These are phyloP conservation scores for Alternaria longipes DNA, from an alignment of 2,329 filamentous ascomycete genomes.

Conservation along the genomic window DNA sequence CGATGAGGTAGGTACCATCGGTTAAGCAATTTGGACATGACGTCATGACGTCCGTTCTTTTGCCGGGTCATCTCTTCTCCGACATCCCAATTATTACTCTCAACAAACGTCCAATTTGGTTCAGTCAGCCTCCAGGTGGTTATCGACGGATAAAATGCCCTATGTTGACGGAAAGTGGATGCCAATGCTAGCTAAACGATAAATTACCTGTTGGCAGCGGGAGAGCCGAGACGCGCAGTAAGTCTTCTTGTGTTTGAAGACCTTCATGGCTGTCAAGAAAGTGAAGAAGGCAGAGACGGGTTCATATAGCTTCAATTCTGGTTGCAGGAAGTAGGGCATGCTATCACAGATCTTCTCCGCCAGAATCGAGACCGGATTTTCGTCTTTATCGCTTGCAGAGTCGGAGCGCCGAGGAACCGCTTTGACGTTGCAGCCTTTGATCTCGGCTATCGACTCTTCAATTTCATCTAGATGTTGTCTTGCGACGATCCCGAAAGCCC, in stretches of 20 bases:
- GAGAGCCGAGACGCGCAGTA: not conserved
- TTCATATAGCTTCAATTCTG: slow-evolving; percentile 8
- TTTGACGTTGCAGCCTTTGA: not conserved
- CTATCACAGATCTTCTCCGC: slow-evolving; percentile 15
- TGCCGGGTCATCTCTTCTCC: not conserved
- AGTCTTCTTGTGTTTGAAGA: slow-evolving; percentile 2
- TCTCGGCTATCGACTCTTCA: not conserved
- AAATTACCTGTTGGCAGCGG: not conserved
- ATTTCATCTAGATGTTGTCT: slow-evolving; percentile 1
- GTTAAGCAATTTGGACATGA: not conserved
- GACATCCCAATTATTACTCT: not conserved
- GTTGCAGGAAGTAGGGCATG: slow-evolving; percentile 12
- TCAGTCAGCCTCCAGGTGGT: too few species aligned
- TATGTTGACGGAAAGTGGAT: not conserved
- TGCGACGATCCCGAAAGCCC: slow-evolving; percentile 15
- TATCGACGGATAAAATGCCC: not conserved
- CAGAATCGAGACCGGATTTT: not conserved
- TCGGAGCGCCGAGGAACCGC: not conserved
- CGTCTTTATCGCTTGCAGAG: not conserved
- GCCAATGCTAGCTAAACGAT: slow-evolving; percentile 5
- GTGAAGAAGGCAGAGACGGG: slow-evolving; percentile 8
- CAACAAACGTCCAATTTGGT: not conserved
- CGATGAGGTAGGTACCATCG: not conserved
- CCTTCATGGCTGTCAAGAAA: slow-evolving; percentile 5
- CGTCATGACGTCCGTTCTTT: slow-evolving; percentile 1